Base-by-base conservation (phyloP, 495 filamentous ascomycete genomes). In the Hypomontagnella monticulosa region DNA sequence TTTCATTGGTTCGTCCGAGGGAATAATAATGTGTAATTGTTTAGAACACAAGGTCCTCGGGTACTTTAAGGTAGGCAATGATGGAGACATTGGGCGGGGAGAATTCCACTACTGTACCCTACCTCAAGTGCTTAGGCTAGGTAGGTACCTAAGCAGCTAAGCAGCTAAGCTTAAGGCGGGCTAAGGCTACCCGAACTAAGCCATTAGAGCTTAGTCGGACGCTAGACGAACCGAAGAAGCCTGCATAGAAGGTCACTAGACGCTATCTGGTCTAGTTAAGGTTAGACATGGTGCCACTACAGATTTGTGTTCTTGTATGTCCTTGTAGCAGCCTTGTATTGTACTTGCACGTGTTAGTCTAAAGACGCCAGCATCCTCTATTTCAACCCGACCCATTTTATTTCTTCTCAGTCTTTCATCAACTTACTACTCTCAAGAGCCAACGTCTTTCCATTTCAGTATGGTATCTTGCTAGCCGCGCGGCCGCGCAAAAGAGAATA, bases 181-280 rank as follows among this genome's bases (percentile, higher is more conserved):
- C 23, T 27, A 27, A 27, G 2, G 4, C 6, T 43, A 43, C 6
- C 12, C 4, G n/a, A 43, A 15, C 40, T 43, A 43, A 15, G 40
- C 15, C 48, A 53, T 71, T 64, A 61, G 30, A 69, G 38, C 46
- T 58, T 38, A 53, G 49, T 11, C 30, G 30, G 54, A 55, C 70
- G 67, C 70, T 73, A 73, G 70, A 73, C 61, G 63, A 61, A 61
- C 63, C 68, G 59, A 67, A 61, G 70, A 73, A 73, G 61, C 53
- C 48, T 73, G 70, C 70, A 68, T 56, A 64, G 70, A 73, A 73
- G 33, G n/a, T 34, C 50, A 56, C 70, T 68, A 71, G 43, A 32
- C 60, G 47, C 20, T 48, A 65, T 66, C 38, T 14, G 44, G 55
- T 19, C 19, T 70, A 53, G 57, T 38, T 27, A 27, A 27, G 23